Percentiles rank a stretch among this genome's conserved stretches.
phyloP scores from a whole-genome alignment of 2,329 filamentous ascomycete genomes.

The Rosellinia necatrix region DNA sequence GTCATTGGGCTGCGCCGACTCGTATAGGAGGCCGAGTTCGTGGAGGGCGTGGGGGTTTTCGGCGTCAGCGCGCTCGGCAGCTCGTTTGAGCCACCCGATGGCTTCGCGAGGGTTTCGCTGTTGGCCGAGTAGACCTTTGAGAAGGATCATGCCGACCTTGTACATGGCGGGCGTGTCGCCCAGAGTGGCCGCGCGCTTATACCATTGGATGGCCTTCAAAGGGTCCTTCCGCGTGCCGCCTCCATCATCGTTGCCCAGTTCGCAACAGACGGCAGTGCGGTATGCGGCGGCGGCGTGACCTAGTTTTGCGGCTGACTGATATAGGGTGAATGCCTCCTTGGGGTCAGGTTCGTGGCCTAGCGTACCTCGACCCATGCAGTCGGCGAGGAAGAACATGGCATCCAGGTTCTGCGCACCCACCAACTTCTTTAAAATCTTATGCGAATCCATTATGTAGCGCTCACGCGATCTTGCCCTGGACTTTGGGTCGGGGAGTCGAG shows the following conservation, averaged over 20 bases:
- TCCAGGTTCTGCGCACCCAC: conserved; percentile 73
- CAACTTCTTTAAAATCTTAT: conserved; percentile 91
- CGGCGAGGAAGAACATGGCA: conserved; percentile 92
- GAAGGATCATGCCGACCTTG: conserved; percentile 93
- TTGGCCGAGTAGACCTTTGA: conserved; percentile 94
- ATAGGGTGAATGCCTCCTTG: conserved; percentile 91
- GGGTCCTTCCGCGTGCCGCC: conserved; percentile 91
- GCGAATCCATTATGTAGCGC: conserved; percentile 80
- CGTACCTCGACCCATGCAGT: conserved; percentile 81
- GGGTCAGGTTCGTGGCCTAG: conserved; percentile 81
- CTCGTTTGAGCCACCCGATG: conserved; percentile 89
- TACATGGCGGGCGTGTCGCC: conserved; percentile 96
- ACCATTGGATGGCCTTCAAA: conserved; percentile 96
- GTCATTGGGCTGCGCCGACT: conserved; percentile 68
- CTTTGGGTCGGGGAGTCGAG: conserved; percentile 68
- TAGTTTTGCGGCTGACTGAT: conserved; percentile 90
- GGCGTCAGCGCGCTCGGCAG: conserved; percentile 81
- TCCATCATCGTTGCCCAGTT: conserved; percentile 92
- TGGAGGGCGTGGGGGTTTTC: conserved; percentile 96
- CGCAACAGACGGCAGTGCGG: conserved; percentile 93
- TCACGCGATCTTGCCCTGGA: conserved; percentile 77
- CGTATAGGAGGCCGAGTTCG: conserved; percentile 74
- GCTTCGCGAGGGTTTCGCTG: conserved; percentile 81
- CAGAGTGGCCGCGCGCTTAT: conserved; percentile 86
- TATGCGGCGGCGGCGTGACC: conserved; percentile 89